Evolutionary conservation across 1,284 basidiomycete species (phyloP), one percentile per base, ranked within the genome.

Genomic region (Ganoderma lingzhi): DNA sequence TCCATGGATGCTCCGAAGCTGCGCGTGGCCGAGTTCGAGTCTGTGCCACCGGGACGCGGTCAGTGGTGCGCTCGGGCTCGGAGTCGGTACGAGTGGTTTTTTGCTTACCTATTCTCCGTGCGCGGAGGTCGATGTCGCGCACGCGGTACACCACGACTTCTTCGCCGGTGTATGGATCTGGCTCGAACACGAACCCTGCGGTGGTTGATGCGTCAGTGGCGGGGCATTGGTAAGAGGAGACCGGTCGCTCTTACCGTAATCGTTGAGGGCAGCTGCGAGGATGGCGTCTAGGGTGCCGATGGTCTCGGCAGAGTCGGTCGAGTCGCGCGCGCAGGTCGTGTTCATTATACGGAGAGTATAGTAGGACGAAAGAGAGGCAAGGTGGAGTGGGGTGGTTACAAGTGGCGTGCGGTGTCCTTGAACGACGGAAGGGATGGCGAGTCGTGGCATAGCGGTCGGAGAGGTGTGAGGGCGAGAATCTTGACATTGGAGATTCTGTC

Each of bases 1-100:
- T 67, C 61, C 1, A 51, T 48, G 19, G 61, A 67, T 35, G 58
- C 61, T 6, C 66, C 66, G 55, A 67, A 67, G 42, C 66, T 67
- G 37, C 62, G 66, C n/a, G 66, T 67, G 55, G 44, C n/a, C 15
- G n/a, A 35, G 53, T 67, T 67, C 23, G 66, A 67, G 66, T 67
- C 66, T 67, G 59, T 2, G 32, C n/a, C 56, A 59, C 56, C 32
- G 17, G 56, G 9, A 15, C n/a, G 56, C 23, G 19, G 56, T 59
- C 37, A 55, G 19, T 2, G 23, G 44, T 28, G 9, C 8, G 45
- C 19, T 23, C 1, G 35, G 35, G 4, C 35, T 35, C 35, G 35
- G 35, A 8, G 35, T 35, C 35, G 35, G 35, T 3, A 8, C 35
- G 35, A 35, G 35, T 35, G 35, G 35, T 35, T 3, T 8, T 3